These are phyloP conservation scores for Diplocarpon mali DNA, from an alignment of 2,329 filamentous ascomycete species.

Conservation along the genomic window DNA sequence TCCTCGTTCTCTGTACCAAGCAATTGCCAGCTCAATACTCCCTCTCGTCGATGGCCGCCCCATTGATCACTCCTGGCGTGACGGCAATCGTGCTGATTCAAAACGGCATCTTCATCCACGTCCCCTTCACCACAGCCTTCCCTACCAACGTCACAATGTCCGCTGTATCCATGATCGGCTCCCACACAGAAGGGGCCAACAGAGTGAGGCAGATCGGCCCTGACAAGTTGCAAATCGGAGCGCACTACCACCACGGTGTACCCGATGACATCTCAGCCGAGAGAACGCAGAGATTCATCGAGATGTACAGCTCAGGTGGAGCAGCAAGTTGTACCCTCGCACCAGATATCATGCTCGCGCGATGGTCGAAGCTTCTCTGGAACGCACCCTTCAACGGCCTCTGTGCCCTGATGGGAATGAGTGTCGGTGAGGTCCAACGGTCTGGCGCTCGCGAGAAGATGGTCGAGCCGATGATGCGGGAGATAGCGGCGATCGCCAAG, in stretches of 20 bases:
- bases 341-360: conserved; percentile 15
- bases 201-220: conserved; percentile 13
- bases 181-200: conserved; percentile 8
- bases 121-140: conserved; percentile 13
- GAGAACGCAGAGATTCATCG: conserved; percentile 13
- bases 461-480: conserved; percentile 21
- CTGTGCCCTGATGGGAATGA: conserved; percentile 15
- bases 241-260: conserved; percentile 13
- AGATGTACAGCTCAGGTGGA: conserved; percentile 13
- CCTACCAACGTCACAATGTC: conserved; percentile 15
- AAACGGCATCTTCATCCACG: conserved; percentile 18
- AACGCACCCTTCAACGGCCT: conserved; percentile 19
- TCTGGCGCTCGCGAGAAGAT: conserved; percentile 19
- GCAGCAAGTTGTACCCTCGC: conserved; percentile 11
- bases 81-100: conserved; percentile 18
- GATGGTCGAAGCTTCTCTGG: conserved; percentile 17
- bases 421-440: conserved; percentile 12
- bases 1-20: conserved; percentile 16
- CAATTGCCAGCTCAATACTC: conserved; percentile 14
- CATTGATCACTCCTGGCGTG: conserved; percentile 12
- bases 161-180: conserved; percentile 17
- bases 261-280: conserved; percentile 11
- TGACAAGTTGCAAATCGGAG: conserved; percentile 14
- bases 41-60: conserved; percentile 9
- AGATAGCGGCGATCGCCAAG: conserved; percentile 18